Evolutionary conservation across 139 green algal species (phyloP), one percentile per base, ranked within the genome.

Genomic region (Chlorella sp.): DNA sequence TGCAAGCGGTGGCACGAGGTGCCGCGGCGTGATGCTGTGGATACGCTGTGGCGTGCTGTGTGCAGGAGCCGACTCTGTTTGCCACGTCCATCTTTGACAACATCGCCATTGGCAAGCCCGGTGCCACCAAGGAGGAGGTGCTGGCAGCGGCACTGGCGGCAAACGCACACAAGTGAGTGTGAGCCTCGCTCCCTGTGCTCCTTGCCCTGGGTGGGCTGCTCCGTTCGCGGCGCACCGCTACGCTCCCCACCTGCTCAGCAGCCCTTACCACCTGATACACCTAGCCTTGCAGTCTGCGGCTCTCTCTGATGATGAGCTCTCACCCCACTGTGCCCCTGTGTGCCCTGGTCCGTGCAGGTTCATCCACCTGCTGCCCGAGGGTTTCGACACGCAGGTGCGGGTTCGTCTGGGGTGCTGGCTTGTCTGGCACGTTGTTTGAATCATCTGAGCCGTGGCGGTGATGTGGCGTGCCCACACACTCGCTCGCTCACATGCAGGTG

Each of bases 31-130:
- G n/a, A n/a, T n/a, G n/a, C n/a, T n/a, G n/a, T n/a, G n/a, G n/a
- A n/a, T n/a, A n/a, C n/a, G n/a, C n/a, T n/a, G n/a, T n/a, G n/a
- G n/a, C n/a, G n/a, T n/a, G n/a, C n/a, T n/a, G n/a, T n/a, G n/a
- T 67, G 62, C 94, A 98, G 84, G 93, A 97, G 87, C 91, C 93
- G 3, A 90, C 85, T 3, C 90, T 98, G 36, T 98, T 98, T 70
- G 85, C 87, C 26, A 90, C 84, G 30, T 87, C 79, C 81, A 93
- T 96, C 63, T 82, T 68, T 36, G 81, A 96, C 36, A 98, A 98
- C 87, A 97, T 98, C 72, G 77, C 71, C 0, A 90, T 87, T 65
- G 91, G 86, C 69, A 80, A 74, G 59, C 32, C 32, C 2, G 76
- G 73, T 3, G 77, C 82, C 0, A 86, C 66, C 17, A 59, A 83